These are phyloP conservation scores for Fusarium tupiense DNA, from an alignment of 2,329 filamentous ascomycete genomes.

Conservation along the genomic window DNA sequence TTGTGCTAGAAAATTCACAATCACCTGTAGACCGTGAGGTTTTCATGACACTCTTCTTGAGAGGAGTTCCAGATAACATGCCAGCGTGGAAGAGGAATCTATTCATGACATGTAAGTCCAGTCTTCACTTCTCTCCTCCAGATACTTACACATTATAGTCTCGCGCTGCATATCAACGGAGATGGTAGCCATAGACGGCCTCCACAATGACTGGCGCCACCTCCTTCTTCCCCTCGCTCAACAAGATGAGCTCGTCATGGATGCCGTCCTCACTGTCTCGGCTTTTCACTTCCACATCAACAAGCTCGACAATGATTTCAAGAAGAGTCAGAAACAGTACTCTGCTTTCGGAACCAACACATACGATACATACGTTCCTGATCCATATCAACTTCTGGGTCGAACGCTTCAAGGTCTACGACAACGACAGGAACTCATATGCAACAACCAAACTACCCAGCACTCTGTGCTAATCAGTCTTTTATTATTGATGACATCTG, in stretches of 20 bases:
- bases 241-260: conserved; percentile 33
- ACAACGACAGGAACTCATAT: conserved; percentile 27
- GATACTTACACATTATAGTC: not conserved
- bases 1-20: accelerated
- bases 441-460: conserved; percentile 8
- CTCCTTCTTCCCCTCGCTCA: conserved; percentile 36
- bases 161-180: conserved; percentile 36
- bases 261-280: conserved; percentile 33
- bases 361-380: not conserved
- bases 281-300: conserved; percentile 34
- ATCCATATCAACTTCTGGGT: conserved; percentile 30
- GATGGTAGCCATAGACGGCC: conserved; percentile 42
- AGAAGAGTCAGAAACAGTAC: not conserved
- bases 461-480: conserved; percentile 39
- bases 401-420: conserved; percentile 27
- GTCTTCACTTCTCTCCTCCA: accelerated
- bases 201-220: conserved; percentile 40
- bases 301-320: not conserved
- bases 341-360: not conserved
- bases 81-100: conserved; percentile 29
- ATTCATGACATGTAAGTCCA: conserved; percentile 26
- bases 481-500: conserved; percentile 35
- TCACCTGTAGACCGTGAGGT: not conserved
- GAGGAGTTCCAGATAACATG: conserved; percentile 12
- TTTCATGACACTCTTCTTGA: conserved; percentile 4